Percentiles rank a stretch among this genome's conserved stretches.
Evolutionary conservation across 306 rosid genomes (phyloP).

Genomic region (Elaeagnus macrophylla): DNA sequence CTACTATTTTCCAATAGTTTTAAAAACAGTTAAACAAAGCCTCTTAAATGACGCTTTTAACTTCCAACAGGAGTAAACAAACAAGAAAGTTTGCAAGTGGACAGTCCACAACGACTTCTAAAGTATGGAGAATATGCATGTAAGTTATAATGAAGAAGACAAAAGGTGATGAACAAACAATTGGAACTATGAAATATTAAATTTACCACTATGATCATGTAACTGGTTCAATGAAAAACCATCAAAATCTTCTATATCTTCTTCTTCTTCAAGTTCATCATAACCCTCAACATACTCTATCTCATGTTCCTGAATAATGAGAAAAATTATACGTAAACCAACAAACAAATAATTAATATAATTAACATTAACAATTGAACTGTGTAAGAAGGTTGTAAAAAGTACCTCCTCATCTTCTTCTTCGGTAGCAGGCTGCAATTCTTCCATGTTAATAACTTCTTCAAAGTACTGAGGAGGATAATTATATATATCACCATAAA

Average conservation of each 20-base stretch:
- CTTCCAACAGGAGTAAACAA: background rate
- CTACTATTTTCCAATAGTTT: background rate
- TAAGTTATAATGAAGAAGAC: background rate
- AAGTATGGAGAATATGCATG: background rate
- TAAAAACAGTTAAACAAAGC: background rate
- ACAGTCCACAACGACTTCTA: background rate
- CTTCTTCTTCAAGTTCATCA: constrained; percentile 70
- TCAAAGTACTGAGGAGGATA: constrained; percentile 41
- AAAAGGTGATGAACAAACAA: background rate
- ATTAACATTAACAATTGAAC: constrained; percentile 1
- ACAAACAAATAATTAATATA: background rate
- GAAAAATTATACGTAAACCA: constrained; percentile 3
- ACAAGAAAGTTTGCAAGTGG: background rate
- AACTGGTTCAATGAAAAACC: constrained; percentile 24
- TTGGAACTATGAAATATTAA: background rate
- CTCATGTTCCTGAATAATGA: constrained; percentile 50
- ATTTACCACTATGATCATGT: constrained; percentile 38
- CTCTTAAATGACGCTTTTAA: background rate
- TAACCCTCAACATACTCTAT: constrained; percentile 67
- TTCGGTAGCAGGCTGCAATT: constrained; percentile 21
- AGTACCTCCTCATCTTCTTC: constrained; percentile 59
- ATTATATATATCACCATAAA: constrained; percentile 58
- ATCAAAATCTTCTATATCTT: constrained; percentile 80
- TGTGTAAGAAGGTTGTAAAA: background rate
- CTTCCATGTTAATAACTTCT: constrained; percentile 42